A percentile compares a stretch with the other conserved stretches of the same genome.
Conservation (phyloP, 306 rosid genomes). For the Vicia villosa region DNA sequence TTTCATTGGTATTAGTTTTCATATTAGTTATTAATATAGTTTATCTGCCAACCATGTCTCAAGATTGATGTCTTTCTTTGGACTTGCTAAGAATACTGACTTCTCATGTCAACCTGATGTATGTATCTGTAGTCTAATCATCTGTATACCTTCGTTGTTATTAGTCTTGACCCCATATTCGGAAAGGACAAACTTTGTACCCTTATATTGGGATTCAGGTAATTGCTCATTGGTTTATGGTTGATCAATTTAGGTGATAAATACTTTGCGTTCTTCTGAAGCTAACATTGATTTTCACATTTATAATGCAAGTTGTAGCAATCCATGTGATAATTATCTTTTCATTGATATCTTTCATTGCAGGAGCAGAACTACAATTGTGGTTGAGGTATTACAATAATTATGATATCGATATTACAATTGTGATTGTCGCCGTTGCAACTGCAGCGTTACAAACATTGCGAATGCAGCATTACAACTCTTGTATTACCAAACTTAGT, state of each 20-base stretch:
- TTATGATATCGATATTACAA: too few relatives aligned
- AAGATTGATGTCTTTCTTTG: neutral
- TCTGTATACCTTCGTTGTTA: slow-evolving; percentile 89
- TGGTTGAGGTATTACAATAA: too few relatives aligned
- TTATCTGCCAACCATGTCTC: slow-evolving; percentile 16
- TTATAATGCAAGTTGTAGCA: too few relatives aligned
- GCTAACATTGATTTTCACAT: slow-evolving; percentile 25
- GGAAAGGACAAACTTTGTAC: slow-evolving; percentile 96
- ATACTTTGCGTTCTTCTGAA: slow-evolving; percentile 4
- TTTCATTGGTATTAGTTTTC: slow-evolving; percentile 12
- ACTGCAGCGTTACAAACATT: too few relatives aligned
- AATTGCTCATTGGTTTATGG: slow-evolving; percentile 35
- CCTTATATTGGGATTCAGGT: slow-evolving; percentile 99
- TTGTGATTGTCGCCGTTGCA: too few relatives aligned
- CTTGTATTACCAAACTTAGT: too few relatives aligned
- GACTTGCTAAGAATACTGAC: slow-evolving; percentile 24
- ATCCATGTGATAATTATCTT: too few relatives aligned
- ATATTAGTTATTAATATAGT: neutral
- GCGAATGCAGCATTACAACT: too few relatives aligned
- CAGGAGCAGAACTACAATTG: too few relatives aligned
- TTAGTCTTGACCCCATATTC: slow-evolving; percentile 96
- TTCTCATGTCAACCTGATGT: slow-evolving; percentile 30
- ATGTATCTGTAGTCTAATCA: slow-evolving; percentile 80
- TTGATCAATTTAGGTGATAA: slow-evolving; percentile 22
- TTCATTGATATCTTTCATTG: too few relatives aligned